Base-by-base conservation (phyloP, 345 rosid species). In the Populus deltoides region DNA sequence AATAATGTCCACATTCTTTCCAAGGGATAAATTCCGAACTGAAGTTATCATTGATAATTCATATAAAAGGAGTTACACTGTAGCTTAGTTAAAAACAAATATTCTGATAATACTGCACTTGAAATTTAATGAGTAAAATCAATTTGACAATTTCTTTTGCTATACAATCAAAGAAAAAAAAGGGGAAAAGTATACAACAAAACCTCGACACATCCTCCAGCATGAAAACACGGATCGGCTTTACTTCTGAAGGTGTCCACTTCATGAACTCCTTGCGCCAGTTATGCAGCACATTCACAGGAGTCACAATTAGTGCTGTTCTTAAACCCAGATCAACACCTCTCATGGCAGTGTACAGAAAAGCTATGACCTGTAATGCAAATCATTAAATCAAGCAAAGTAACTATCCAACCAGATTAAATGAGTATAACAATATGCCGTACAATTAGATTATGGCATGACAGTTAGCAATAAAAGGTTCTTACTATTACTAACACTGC, bases 221-320 rank as follows among this genome's bases (percentile, higher is more conserved):
- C 99, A 97, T 97, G 87, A 83, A 94, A 76, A 94, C 87, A 67
- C 95, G 94, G 74, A 97, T 90, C 31, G 92, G 89, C 85, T 97
- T 97, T 36, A 88, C 87, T 86, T 97, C 99, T 71, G 89, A 87
- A 77, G 99, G 99, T 74, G 77, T 90, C 99, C 99, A 97, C 88
- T 97, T 97, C 82, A 81, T 75, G 83, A 97, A 97, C 83, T 97
- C 99, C 85, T 86, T 87, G 72, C 94, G 88, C 99, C 99, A 97
- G 83, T 97, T 97, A 83, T 97, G 98, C 85, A 97, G 91, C 87
- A 97, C 99, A 85, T 97, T 97, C 74, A 97, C 99, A 79, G 98
- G 99, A 33, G 93, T 90, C 74, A 97, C 99, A 53, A 97, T 94
- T 78, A 97, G 97, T 39, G 89, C 93, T 80, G 94, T 90, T 89